These are phyloP conservation scores for Magnaporthales sp. DNA, from an alignment of 2,329 filamentous ascomycete species.

Conservation along the genomic window DNA sequence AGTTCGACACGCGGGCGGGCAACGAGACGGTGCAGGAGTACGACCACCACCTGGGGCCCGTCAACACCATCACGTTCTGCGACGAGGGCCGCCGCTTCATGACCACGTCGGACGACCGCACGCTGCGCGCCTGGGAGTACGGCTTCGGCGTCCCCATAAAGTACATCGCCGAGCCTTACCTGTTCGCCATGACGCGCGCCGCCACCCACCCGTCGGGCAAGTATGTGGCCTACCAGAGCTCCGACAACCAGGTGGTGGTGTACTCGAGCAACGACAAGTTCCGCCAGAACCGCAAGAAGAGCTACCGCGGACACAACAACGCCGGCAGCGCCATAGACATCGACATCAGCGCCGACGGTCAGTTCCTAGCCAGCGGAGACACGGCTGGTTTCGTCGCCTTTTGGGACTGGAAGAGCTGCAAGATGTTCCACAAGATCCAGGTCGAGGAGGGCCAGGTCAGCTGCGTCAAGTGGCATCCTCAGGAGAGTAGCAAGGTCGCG, in stretches of 20 bases:
- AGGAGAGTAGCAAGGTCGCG: slow-evolving; percentile 89
- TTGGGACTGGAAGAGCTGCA: slow-evolving; percentile 99
- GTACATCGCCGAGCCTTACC: slow-evolving; percentile 93
- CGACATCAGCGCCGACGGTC: slow-evolving; percentile 80
- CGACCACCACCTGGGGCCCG: slow-evolving; percentile 92
- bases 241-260: slow-evolving; percentile 94
- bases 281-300: slow-evolving; percentile 95
- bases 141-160: slow-evolving; percentile 98
- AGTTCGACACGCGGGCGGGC: slow-evolving; percentile 78
- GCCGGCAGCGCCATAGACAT: slow-evolving; percentile 90
- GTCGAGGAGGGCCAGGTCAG: slow-evolving; percentile 76
- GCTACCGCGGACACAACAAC: slow-evolving; percentile 91
- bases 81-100: slow-evolving; percentile 86
- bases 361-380: slow-evolving; percentile 83
- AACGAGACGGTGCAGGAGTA: slow-evolving; percentile 80
- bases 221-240: slow-evolving; percentile 87
- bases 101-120: slow-evolving; percentile 96
- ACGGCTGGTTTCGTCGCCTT: slow-evolving; percentile 85
- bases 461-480: slow-evolving; percentile 92
- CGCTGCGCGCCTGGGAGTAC: slow-evolving; percentile 94
- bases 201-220: slow-evolving; percentile 82
- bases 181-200: slow-evolving; percentile 90
- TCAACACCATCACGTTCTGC: slow-evolving; percentile 96
- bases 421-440: slow-evolving; percentile 95
- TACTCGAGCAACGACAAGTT: slow-evolving; percentile 94